Base-by-base conservation (phyloP, 345 rosid species). In the Capsella bursapastoris region DNA sequence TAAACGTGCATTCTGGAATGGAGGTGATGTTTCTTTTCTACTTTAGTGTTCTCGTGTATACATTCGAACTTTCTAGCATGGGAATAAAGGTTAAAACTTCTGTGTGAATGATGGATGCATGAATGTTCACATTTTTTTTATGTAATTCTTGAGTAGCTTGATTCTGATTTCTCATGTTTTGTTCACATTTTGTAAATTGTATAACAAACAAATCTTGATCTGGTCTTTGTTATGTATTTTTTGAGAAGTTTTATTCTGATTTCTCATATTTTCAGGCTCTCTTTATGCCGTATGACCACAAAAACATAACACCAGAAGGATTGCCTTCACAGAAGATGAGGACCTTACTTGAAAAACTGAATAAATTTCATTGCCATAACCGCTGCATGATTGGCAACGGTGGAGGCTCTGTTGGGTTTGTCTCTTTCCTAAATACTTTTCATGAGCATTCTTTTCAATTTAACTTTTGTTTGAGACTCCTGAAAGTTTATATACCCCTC, bases 251-350 rank as follows among this genome's bases (percentile, higher is more conserved):
- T 70, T 68, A 44, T 56, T 69, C 34, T 68, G 43, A 15, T 40
- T 68, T 73, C 53, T 41, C 35, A 35, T 69, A 61, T 73, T 8
- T 78, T 57, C 80, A 95, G 98, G 97, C 97, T 35, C 78, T 95
- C 34, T 95, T 95, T 81, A 95, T 95, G 99, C 99, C 99, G 9
- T 92, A 92, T 65, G 99, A 95, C 82, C 98, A 95, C 82, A 92
- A 80, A 83, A 95, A 95, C 75, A 82, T 81, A 29, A 92, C 97
- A 37, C 99, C 99, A 31, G 80, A 66, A 15, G 98, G 96, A 62
- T 79, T 85, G 49, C 75, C 87, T 34, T 86, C 94, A 0, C 72
- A 72, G 34, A 78, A 18, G 62, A 95, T 95, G 96, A 83, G 84
- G 61, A 64, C 80, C 28, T 68, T 95, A 88, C 97, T 92, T 40